These are phyloP conservation scores for Triticum monococcum DNA, from an alignment of 176 grass and related monocot genomes.

Conservation along the genomic window DNA sequence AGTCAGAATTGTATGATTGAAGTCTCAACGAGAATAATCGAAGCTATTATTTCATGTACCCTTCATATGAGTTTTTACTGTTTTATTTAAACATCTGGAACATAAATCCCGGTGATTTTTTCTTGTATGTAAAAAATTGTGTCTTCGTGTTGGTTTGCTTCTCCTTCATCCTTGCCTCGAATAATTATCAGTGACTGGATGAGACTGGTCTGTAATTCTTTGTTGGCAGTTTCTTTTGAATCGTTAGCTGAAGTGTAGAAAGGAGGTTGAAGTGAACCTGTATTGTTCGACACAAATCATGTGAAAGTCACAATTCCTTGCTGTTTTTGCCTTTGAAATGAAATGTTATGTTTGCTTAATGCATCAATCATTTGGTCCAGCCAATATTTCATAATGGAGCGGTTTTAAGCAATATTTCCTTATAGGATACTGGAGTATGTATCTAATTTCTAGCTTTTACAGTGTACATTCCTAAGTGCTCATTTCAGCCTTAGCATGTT, in stretches of 20 bases:
- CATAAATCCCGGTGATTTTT: neutral
- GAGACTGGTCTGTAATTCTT: neutral
- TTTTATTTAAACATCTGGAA: neutral
- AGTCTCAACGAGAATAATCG: neutral
- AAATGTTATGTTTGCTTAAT: conserved; percentile 9
- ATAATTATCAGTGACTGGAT: neutral
- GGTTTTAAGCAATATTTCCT: neutral
- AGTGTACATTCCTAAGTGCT: neutral
- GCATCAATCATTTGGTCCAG: neutral
- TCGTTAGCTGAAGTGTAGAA: neutral
- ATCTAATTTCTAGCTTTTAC: neutral
- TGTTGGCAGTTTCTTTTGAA: neutral
- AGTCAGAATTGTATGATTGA: neutral
- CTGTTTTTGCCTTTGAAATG: neutral
- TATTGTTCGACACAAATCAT: neutral
- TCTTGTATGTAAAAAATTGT: neutral
- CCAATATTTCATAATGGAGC: neutral
- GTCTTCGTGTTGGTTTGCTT: neutral
- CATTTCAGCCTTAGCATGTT: neutral
- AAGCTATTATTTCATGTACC: neutral
- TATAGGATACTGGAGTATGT: neutral
- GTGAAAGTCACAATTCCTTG: neutral
- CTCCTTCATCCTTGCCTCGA: neutral
- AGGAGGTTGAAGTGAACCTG: neutral
- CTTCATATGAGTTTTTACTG: neutral